Evolutionary conservation across 306 rosid species (phyloP).

Genomic region (Gynostemma pentaphyllum): DNA sequence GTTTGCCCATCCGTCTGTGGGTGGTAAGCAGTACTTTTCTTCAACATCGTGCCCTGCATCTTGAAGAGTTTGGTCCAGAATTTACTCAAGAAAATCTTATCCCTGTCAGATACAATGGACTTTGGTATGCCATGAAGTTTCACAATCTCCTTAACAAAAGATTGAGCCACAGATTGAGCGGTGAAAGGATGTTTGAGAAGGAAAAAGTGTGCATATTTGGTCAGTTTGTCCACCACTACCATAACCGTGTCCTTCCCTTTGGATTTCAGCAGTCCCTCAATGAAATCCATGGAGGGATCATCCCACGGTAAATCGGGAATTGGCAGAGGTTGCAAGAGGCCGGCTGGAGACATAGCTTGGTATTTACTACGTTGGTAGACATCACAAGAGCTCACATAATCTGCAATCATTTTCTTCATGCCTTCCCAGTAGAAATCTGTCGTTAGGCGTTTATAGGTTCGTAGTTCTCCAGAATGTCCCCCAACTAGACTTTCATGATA

Average conservation of each 20-base stretch:
- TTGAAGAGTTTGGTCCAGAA: background rate
- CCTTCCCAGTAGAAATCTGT: too few species aligned
- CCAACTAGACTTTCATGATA: too few species aligned
- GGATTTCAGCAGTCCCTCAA: background rate
- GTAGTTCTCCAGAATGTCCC: too few species aligned
- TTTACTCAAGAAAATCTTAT: background rate
- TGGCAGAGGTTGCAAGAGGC: background rate
- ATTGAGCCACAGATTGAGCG: background rate
- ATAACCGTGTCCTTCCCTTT: background rate
- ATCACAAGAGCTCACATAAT: too few species aligned
- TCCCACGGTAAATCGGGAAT: background rate
- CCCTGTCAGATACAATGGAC: background rate
- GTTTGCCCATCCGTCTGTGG: background rate
- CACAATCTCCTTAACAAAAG: background rate
- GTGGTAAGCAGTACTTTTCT: background rate
- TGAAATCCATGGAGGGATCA: background rate
- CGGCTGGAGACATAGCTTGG: background rate
- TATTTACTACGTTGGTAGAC: too few species aligned
- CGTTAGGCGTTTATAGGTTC: too few species aligned
- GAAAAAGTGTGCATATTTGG: background rate
- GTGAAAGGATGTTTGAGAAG: background rate
- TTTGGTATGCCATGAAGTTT: background rate
- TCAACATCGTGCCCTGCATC: background rate
- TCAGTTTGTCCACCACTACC: background rate
- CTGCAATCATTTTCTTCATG: too few species aligned